Percentiles rank a stretch among this genome's conserved stretches.
phyloP scores from a whole-genome alignment of 208 protist genomes.

The Novymonas esmeraldas region DNA sequence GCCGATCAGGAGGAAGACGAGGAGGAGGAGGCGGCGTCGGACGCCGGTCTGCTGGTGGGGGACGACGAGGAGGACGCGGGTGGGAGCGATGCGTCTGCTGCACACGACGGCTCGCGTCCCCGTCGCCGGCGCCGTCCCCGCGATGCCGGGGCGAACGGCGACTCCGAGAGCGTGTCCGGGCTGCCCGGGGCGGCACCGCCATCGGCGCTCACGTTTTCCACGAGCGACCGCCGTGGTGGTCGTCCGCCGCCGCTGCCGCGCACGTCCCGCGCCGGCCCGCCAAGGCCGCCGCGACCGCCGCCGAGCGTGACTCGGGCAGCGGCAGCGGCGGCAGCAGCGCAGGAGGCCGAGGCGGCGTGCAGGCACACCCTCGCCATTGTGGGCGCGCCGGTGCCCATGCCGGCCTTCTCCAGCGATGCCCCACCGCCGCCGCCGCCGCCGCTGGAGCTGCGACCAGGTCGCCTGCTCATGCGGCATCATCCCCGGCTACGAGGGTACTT shows the following conservation, averaged over 20 bases:
- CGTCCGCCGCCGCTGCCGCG: slow-evolving; percentile 8
- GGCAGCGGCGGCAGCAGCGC: slow-evolving; percentile 5
- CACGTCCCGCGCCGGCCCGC: slow-evolving; percentile 15
- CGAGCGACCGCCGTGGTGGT: neutral
- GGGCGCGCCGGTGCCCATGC: slow-evolving; percentile 22
- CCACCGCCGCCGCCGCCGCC: slow-evolving; percentile 49
- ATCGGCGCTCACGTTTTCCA: neutral
- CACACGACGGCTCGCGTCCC: slow-evolving; percentile 6
- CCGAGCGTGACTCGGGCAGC: slow-evolving; percentile 13
- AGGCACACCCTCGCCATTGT: slow-evolving; percentile 22
- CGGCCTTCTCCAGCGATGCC: slow-evolving; percentile 10
- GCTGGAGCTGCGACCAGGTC: slow-evolving; percentile 31
- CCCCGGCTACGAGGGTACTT: slow-evolving; percentile 69
- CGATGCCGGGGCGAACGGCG: neutral
- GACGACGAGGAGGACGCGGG: neutral
- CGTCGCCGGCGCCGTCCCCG: slow-evolving; percentile 1
- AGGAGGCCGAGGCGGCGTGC: slow-evolving; percentile 22
- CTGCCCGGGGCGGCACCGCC: neutral
- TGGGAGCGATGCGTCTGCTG: slow-evolving; percentile 2
- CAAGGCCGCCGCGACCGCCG: slow-evolving; percentile 18
- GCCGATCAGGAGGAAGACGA: slow-evolving; percentile 19
- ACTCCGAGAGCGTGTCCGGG: neutral
- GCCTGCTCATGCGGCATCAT: slow-evolving; percentile 45
- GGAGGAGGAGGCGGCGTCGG: slow-evolving; percentile 4
- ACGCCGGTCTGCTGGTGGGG: neutral